These are phyloP conservation scores for Ceratocystis colombiana DNA, from an alignment of 2,329 filamentous ascomycete species.

Conservation along the genomic window DNA sequence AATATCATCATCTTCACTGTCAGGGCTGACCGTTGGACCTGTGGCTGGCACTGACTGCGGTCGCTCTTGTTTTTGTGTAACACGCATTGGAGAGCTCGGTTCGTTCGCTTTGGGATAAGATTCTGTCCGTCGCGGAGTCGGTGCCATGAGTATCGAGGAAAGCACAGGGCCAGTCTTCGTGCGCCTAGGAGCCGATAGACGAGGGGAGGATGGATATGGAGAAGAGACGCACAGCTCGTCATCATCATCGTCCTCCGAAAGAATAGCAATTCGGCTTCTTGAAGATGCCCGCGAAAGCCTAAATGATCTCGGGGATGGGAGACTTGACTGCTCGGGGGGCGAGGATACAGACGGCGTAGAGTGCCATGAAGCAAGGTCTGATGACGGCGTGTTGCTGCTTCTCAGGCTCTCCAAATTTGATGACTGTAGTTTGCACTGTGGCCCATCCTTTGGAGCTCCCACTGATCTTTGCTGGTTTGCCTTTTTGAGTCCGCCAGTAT, in stretches of 20 bases:
- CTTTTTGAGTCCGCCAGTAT: no score
- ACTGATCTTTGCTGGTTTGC: no score
- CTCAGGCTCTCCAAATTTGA: neutral
- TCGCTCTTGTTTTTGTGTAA: neutral
- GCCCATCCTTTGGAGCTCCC: no score
- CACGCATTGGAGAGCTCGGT: neutral
- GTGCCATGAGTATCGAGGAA: neutral
- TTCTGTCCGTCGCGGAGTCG: constrained; percentile 45
- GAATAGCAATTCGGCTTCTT: neutral
- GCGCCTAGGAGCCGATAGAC: neutral
- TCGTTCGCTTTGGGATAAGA: neutral
- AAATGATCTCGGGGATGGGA: neutral
- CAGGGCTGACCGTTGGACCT: neutral
- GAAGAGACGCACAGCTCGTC: constrained; percentile 50
- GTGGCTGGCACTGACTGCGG: neutral
- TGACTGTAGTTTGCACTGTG: neutral
- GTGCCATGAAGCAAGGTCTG: neutral
- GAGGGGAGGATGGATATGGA: neutral
- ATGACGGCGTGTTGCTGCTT: neutral
- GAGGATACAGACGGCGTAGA: neutral
- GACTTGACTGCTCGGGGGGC: neutral
- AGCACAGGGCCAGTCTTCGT: neutral
- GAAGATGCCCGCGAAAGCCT: neutral
- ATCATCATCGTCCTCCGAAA: constrained; percentile 11
- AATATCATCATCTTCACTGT: constrained; percentile 19